Base-by-base conservation (phyloP, 2,329 filamentous ascomycete species). In the Fusarium setosum region DNA sequence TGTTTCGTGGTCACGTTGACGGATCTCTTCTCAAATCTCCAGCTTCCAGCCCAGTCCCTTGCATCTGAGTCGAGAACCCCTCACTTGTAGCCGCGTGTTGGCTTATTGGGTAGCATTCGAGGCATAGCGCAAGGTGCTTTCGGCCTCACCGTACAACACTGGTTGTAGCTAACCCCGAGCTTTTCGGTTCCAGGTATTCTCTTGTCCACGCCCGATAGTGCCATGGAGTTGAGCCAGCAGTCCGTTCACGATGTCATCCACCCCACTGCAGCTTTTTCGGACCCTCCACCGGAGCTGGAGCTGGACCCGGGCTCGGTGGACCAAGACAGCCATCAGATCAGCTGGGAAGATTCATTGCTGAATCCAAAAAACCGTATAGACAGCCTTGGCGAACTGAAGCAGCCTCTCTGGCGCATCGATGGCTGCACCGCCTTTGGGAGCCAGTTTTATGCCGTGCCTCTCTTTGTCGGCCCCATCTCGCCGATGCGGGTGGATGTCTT, bases 301-400 rank as follows among this genome's bases (percentile, higher is more conserved):
- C 50, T 34, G 34, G 35, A 47, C 48, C 10, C 34, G 34, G 50
- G 61, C 24, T 37, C 54, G 10, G 37, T 42, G 24, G 9, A 32
- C 24, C 31, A 42, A 21, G 29, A 67, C 13, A 15, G 24, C 18
- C 44, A 68, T 50, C 17, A 38, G 17, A 37, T 42, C 31, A 52
- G 54, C 41, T 89, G 86, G 86, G 72, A 75, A 12, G 61, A 72
- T 4, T 88, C 86, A 6, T 74, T 78, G 37, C 77, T 88, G 38
- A 89, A 89, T 63, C 87, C 86, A 8, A 87, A 86, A 72, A 89
- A 88, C 68, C 81, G 86, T 59, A 84, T 89, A 70, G 81, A 88
- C 71, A 87, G 84, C 63, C 81, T 89, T 15, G 80, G 79, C 4
- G 73, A 77, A 8, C 80, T 81, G 3, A 48, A 67, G 13, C 67